Evolutionary conservation across 2,329 filamentous ascomycete species (phyloP), one percentile per base, ranked within the genome.

Genomic region (Clarireedia homoeocarpa): DNA sequence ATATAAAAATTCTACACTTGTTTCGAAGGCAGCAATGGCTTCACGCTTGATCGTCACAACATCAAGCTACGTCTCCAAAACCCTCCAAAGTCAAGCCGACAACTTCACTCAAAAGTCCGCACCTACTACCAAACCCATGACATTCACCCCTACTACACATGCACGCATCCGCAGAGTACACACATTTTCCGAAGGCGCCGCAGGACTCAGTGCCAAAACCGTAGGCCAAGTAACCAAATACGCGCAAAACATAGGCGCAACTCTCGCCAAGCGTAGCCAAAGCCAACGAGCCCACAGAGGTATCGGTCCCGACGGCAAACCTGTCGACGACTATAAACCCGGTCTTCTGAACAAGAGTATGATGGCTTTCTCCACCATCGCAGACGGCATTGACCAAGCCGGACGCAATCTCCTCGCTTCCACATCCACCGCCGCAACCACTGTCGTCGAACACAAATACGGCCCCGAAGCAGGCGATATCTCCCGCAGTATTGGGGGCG

Each of bases 341-440:
- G 92, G 94, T 5, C 74, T 99, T 30, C 74, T 99, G 62, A 99
- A 99, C 75, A 96, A 96, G 78, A 91, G 86, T 60, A 77, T 99
- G 75, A 97, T 99, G 76, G 94, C 94, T 0, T 97, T 97, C 71
- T 90, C 88, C 40, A 99, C 94, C 0, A 83, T 99, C 46, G 89
- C 91, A 24, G 94, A 99, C 66, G 94, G 94, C 39, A 88, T 97
- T 57, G 91, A 96, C 63, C 86, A 95, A 63, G 88, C 89, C 1
- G 88, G 90, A 1, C 86, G 86, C 53, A 88, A 83, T 60, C 75
- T 99, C 30, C 77, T 99, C 30, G 82, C 80, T 4, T 85, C 85
- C 9, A 83, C 86, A 2, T 86, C 89, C 3, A 78, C 80, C 1
- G 91, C 92, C n/a, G 87, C 92, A 24, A 90, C 84, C 38, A 89